Conservation (phyloP, 129 eudicot genomes). For the Sambucus nigra region DNA sequence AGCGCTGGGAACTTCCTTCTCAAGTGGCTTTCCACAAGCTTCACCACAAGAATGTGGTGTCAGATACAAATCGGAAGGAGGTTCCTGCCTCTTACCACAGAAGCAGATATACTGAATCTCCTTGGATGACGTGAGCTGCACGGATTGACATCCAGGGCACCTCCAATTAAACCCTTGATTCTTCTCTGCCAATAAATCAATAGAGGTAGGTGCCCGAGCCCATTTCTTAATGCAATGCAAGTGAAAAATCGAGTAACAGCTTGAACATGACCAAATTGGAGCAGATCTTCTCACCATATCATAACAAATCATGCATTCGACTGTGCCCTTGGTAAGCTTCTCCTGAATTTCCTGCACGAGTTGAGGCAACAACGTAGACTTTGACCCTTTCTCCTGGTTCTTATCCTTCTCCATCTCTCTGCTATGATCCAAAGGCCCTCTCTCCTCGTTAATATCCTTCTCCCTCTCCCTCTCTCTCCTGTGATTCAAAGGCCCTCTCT, state of each 20-base stretch:
- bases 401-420: slow-evolving; percentile 29
- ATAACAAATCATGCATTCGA: slow-evolving; percentile 95
- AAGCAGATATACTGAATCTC: slow-evolving; percentile 78
- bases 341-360: slow-evolving; percentile 93
- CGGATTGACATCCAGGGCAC: slow-evolving; percentile 92
- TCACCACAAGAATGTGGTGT: slow-evolving; percentile 99
- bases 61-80: slow-evolving; percentile 74
- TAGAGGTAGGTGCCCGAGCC: slow-evolving; percentile 94
- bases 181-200: slow-evolving; percentile 73
- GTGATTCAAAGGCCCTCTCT: slow-evolving; percentile 18
- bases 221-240: slow-evolving; percentile 80
- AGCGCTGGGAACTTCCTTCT: slow-evolving; percentile 40
- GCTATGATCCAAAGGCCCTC: slow-evolving; percentile 20
- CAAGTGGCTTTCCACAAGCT: slow-evolving; percentile 84
- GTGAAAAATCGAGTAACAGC: slow-evolving; percentile 85
- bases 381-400: slow-evolving; percentile 10
- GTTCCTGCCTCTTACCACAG: slow-evolving; percentile 90
- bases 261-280: slow-evolving; percentile 83
- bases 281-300: slow-evolving; percentile 94
- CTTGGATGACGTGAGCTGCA: slow-evolving; percentile 69
- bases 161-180: slow-evolving; percentile 93
- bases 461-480: too few relatives aligned
- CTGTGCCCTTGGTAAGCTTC: slow-evolving; percentile 54
- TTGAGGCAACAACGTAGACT: slow-evolving; percentile 45
- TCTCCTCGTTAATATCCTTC: slow-evolving; percentile 13